Evolutionary conservation across 2,329 filamentous ascomycete genomes (phyloP).

Genomic region (Ceratocystis lukuohia): DNA sequence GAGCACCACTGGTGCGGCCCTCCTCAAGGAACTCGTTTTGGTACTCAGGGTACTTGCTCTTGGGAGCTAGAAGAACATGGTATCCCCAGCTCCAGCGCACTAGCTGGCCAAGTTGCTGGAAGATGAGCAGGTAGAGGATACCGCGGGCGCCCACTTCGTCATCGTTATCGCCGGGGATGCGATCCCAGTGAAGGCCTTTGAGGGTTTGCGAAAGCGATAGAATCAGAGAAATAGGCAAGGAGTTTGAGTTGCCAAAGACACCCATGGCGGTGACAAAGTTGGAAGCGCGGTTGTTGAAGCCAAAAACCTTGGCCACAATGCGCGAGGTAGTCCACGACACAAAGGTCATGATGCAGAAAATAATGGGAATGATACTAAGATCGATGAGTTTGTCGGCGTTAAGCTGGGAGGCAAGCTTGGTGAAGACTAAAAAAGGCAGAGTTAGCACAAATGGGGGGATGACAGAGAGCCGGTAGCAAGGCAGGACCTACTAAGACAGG

Average conservation of each 20-base stretch:
- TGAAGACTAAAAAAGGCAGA: slow-evolving; percentile 51
- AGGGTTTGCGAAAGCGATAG: slow-evolving; percentile 87
- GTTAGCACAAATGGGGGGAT: not conserved
- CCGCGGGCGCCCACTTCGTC: slow-evolving; percentile 87
- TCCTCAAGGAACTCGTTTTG: slow-evolving; percentile 37
- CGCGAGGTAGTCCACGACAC: slow-evolving; percentile 72
- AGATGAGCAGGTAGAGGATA: slow-evolving; percentile 90
- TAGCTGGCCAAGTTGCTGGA: slow-evolving; percentile 91
- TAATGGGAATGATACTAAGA: slow-evolving; percentile 84
- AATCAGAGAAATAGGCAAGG: slow-evolving; percentile 88
- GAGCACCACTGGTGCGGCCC: slow-evolving; percentile 31
- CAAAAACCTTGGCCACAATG: slow-evolving; percentile 57
- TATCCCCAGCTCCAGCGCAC: slow-evolving; percentile 98
- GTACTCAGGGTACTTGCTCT: slow-evolving; percentile 56
- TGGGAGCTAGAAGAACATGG: slow-evolving; percentile 80
- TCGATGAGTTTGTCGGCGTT: slow-evolving; percentile 82
- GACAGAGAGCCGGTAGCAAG: not conserved
- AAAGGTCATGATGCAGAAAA: slow-evolving; percentile 76
- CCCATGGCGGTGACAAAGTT: slow-evolving; percentile 98
- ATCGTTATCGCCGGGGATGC: slow-evolving; percentile 81
- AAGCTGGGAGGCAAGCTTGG: slow-evolving; percentile 87
- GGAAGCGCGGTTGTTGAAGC: slow-evolving; percentile 69
- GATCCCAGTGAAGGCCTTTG: slow-evolving; percentile 84
- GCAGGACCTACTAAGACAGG: slow-evolving; percentile 65
- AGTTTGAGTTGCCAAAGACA: slow-evolving; percentile 96